phyloP scores from a whole-genome alignment of 768 basidiomycete species.

The Amanita rimosa region DNA sequence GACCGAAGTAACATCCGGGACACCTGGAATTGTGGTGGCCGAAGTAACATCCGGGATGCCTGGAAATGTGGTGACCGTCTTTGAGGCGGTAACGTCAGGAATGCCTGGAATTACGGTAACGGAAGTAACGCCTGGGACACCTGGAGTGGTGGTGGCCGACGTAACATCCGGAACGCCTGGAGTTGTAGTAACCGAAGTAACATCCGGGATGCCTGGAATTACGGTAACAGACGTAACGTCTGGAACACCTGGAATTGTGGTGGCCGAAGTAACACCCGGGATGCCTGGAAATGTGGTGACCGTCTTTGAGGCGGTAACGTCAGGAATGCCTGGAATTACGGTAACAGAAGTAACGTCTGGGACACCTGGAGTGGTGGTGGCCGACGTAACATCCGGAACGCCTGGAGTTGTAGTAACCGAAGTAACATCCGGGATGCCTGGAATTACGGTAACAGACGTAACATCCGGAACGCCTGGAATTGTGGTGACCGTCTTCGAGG shows the following conservation, averaged over 20 bases:
- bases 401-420: background rate
- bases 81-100: background rate
- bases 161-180: no score
- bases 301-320: background rate
- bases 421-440: no score
- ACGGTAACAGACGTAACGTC: no score
- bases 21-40: background rate
- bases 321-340: background rate
- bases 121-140: background rate
- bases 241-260: background rate
- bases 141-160: background rate
- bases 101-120: background rate
- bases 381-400: background rate
- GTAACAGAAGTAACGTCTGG: background rate
- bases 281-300: background rate
- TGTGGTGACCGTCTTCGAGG: no score
- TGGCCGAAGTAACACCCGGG: no score
- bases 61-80: background rate
- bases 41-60: background rate
- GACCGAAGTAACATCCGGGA: no score
- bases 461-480: no score
- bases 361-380: background rate
- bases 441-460: no score
- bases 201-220: background rate
- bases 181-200: background rate